Evolutionary conservation across 83 land plant genomes (phyloP).

Genomic region (Thuja plicata): DNA sequence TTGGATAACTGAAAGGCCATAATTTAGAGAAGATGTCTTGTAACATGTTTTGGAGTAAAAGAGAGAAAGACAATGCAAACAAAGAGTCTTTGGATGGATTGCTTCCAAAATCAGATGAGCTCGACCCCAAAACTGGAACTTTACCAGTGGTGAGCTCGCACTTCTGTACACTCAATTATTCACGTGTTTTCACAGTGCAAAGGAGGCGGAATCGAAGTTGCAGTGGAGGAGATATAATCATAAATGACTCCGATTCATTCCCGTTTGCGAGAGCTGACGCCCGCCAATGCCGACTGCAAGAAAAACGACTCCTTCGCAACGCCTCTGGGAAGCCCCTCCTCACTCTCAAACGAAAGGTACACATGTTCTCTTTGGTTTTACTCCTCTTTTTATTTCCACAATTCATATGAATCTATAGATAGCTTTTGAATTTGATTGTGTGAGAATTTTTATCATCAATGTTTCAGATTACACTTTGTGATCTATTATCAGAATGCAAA

Average conservation of each 20-base stretch:
- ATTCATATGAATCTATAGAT: too few relatives aligned
- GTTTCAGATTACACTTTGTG: too few relatives aligned
- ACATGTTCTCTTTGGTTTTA: not conserved
- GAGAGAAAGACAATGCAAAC: not conserved
- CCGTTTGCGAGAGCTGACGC: not conserved
- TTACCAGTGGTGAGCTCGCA: not conserved
- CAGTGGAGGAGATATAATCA: not conserved
- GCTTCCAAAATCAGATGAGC: not conserved
- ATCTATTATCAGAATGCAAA: too few relatives aligned
- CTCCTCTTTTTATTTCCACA: too few relatives aligned
- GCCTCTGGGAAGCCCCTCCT: not conserved
- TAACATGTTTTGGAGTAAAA: not conserved
- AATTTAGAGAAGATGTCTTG: not conserved
- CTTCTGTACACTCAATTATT: not conserved
- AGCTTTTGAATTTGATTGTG: too few relatives aligned
- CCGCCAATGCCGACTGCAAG: not conserved
- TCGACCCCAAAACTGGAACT: not conserved
- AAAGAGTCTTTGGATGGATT: not conserved
- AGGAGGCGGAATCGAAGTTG: not conserved
- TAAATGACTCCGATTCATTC: not conserved
- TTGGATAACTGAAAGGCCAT: not conserved
- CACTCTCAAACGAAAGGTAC: not conserved
- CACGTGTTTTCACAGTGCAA: not conserved
- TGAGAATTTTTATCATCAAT: too few relatives aligned
- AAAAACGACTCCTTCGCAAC: not conserved